Percentiles rank a stretch among this genome's conserved stretches.
Evolutionary conservation across 345 rosid genomes (phyloP).

Genomic region (Populus alba): DNA sequence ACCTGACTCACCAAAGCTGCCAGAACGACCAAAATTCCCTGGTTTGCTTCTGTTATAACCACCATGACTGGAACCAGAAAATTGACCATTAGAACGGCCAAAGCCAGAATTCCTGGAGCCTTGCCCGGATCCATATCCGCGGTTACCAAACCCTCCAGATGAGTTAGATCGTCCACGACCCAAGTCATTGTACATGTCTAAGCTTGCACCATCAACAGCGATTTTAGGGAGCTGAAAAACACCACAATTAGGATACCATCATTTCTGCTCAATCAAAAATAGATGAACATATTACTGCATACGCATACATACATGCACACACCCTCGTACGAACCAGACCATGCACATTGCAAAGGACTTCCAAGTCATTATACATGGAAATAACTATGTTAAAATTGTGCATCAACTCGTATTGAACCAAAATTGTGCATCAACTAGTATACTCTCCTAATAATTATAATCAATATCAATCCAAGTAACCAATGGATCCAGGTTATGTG

Average conservation of each 20-base stretch:
- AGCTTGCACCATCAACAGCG: conserved; percentile 46
- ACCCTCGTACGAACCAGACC: background rate
- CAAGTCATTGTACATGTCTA: conserved; percentile 42
- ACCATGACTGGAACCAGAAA: conserved; percentile 7
- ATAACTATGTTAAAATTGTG: background rate
- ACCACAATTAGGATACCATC: background rate
- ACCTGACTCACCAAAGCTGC: conserved; percentile 29
- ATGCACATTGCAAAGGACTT: background rate
- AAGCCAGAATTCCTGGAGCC: conserved; percentile 21
- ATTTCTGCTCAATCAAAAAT: background rate
- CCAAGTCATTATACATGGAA: background rate
- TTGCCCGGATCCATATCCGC: conserved; percentile 27
- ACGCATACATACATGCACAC: background rate
- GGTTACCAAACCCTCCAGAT: conserved; percentile 49
- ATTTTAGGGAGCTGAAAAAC: conserved; percentile 67
- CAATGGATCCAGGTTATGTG: too few species aligned
- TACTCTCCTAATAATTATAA: background rate
- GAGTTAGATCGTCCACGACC: conserved; percentile 37
- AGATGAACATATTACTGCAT: background rate
- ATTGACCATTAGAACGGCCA: conserved; percentile 13
- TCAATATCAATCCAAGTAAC: background rate
- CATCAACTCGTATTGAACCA: background rate
- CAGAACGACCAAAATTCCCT: conserved; percentile 37
- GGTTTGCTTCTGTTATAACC: conserved; percentile 14
- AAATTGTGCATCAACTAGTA: too few species aligned